Evolutionary conservation across 2,329 filamentous ascomycete genomes (phyloP).

Genomic region (Akanthomyces muscarius): DNA sequence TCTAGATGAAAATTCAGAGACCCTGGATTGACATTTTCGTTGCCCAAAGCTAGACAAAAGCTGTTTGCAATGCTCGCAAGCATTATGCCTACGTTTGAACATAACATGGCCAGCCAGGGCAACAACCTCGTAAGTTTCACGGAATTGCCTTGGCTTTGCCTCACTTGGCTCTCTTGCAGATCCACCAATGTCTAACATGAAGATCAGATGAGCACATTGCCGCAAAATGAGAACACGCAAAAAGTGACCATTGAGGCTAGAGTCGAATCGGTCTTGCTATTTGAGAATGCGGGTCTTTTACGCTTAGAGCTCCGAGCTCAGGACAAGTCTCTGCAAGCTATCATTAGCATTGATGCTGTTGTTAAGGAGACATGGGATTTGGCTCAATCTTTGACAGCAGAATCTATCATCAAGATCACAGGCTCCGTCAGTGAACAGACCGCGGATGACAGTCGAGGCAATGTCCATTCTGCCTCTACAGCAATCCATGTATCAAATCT

Average conservation of each 20-base stretch:
- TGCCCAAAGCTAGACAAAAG: background rate
- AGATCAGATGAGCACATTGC: background rate
- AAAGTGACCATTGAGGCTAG: background rate
- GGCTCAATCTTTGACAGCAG: background rate
- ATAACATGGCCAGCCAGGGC: background rate
- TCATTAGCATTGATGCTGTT: background rate
- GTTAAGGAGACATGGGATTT: background rate
- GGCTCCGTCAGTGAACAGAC: background rate
- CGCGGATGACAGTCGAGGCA: background rate
- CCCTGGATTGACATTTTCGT: background rate
- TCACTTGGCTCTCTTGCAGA: background rate
- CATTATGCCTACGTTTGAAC: background rate
- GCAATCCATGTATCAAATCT: background rate
- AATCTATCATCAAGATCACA: background rate
- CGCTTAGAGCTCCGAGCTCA: background rate
- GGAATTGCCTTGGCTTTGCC: background rate
- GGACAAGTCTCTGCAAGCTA: background rate
- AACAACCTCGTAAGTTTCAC: background rate
- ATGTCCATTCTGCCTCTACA: background rate
- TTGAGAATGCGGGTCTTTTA: background rate
- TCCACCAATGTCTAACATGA: background rate
- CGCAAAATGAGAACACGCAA: background rate
- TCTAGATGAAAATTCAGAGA: background rate
- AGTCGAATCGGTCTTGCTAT: background rate
- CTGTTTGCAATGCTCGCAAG: background rate